Evolutionary conservation across 495 filamentous ascomycete genomes (phyloP), one percentile per base, ranked within the genome.

Genomic region (Xylaria acuta): DNA sequence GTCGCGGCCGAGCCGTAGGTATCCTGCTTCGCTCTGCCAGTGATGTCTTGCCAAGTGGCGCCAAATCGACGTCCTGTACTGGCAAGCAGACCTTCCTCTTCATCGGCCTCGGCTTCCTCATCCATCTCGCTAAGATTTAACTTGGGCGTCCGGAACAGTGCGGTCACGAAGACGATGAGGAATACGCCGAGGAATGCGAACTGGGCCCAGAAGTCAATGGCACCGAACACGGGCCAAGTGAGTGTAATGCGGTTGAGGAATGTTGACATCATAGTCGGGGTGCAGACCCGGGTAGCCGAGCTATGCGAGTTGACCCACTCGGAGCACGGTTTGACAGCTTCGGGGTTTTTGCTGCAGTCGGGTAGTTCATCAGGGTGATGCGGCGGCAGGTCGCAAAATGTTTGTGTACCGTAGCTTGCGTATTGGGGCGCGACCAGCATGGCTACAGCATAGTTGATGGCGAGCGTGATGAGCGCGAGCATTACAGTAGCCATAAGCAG

Each of bases 171-270:
- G 38, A 96, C 88, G 65, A 97, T 82, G 9, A 97, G 77, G 82
- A 96, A 97, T 18, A 97, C 84, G 25, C 85, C 94, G 58, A 98
- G 81, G 82, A 98, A 98, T 16, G 86, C 90, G 76, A 97, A 97
- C 78, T 98, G 97, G 0, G 93, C 92, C 95, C 94, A 98, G 83
- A 98, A 99, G 71, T 92, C 88, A 16, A 98, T 85, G 43, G 89
- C 92, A n/a, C 96, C 96, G 81, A 99, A 97, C 77, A 97, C 92
- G 20, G 97, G 95, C 85, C 94, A 99, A 82, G 95, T 96, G 72
- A 98, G 84, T n/a, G 93, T 97, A 47, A 98, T 87, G 40, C 94
- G 90, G 79, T 99, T 97, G 67, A 98, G 84, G 82, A 99, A 97
- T 0, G 93, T 97, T 69, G 92, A 94, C 75, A 92, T 91, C 59